Conservation (phyloP, 1,284 basidiomycete species). For the Pyrrhoderma noxium region DNA sequence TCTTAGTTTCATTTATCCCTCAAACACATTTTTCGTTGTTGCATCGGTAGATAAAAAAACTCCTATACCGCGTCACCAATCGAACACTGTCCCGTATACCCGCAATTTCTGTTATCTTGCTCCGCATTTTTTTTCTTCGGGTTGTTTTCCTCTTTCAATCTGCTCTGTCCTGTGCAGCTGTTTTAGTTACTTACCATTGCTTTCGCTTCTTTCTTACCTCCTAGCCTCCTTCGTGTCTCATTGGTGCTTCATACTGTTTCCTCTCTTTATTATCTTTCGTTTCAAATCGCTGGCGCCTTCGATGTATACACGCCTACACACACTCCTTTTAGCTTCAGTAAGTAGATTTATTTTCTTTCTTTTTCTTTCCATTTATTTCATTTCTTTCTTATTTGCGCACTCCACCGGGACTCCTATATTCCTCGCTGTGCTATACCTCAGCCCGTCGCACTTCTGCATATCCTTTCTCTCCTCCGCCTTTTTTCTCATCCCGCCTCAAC, state of each 20-base stretch:
- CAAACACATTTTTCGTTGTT: background rate
- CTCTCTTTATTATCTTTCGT: constrained; percentile 1
- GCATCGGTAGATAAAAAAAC: constrained; percentile 1
- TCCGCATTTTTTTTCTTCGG: constrained; percentile 7
- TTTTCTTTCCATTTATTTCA: background rate
- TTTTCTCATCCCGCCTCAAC: background rate
- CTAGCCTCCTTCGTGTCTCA: background rate
- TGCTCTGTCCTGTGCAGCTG: constrained; percentile 11
- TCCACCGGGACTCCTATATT: background rate
- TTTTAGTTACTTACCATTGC: constrained; percentile 9
- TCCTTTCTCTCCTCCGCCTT: background rate
- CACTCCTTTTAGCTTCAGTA: constrained; percentile 11
- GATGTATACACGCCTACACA: constrained; percentile 14
- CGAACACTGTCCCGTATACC: constrained; percentile 6
- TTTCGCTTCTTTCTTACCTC: constrained; percentile 1
- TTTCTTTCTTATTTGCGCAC: background rate
- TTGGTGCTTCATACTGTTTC: background rate
- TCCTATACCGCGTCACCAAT: constrained; percentile 6
- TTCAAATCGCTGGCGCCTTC: constrained; percentile 5
- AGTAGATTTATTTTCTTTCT: background rate
- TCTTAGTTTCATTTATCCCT: background rate
- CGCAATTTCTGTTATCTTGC: constrained; percentile 10
- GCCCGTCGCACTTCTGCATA: background rate
- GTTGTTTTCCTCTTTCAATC: constrained; percentile 2
- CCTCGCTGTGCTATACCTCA: constrained; percentile 5